These are phyloP conservation scores for Rhynchosporium secalis DNA, from an alignment of 2,329 filamentous ascomycete genomes.

Conservation along the genomic window DNA sequence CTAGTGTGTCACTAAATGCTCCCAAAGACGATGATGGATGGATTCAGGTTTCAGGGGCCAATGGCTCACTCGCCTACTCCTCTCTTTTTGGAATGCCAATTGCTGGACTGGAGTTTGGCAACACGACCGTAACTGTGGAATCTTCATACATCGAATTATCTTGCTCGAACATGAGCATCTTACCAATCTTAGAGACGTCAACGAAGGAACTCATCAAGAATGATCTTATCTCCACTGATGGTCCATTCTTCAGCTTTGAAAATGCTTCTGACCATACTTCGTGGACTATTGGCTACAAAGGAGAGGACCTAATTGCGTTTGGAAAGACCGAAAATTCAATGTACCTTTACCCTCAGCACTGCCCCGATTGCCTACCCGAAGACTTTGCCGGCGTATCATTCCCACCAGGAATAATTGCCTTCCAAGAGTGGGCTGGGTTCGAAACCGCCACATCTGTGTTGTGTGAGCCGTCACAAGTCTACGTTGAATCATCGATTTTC, in stretches of 20 bases:
- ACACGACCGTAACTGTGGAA: slow-evolving; percentile 29
- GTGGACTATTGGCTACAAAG: slow-evolving; percentile 31
- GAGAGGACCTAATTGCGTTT: slow-evolving; percentile 23
- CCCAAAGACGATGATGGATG: slow-evolving; percentile 26
- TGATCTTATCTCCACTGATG: slow-evolving; percentile 26
- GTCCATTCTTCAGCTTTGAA: slow-evolving; percentile 26
- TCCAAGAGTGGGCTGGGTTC: slow-evolving; percentile 28
- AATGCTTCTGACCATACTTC: slow-evolving; percentile 21
- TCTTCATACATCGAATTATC: slow-evolving; percentile 30
- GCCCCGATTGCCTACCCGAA: slow-evolving; percentile 26
- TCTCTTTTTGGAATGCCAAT: slow-evolving; percentile 32
- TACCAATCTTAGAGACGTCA: slow-evolving; percentile 9
- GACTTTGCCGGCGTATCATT: slow-evolving; percentile 14
- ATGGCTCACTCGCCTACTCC: slow-evolving; percentile 25
- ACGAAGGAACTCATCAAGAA: slow-evolving; percentile 11
- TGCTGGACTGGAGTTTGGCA: slow-evolving; percentile 23
- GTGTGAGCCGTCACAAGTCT: slow-evolving; percentile 29
- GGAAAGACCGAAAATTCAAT: slow-evolving; percentile 11
- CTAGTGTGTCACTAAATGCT: slow-evolving; percentile 19
- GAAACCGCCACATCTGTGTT: slow-evolving; percentile 24
- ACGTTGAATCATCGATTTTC: slow-evolving; percentile 28
- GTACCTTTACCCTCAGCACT: slow-evolving; percentile 24
- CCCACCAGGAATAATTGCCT: slow-evolving; percentile 23
- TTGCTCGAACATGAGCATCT: slow-evolving; percentile 24
- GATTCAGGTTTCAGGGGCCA: slow-evolving; percentile 21